Percentiles rank a stretch among this genome's conserved stretches.
phyloP scores from a whole-genome alignment of 2,329 filamentous ascomycete species.

The Scortechinia acanthostroma region DNA sequence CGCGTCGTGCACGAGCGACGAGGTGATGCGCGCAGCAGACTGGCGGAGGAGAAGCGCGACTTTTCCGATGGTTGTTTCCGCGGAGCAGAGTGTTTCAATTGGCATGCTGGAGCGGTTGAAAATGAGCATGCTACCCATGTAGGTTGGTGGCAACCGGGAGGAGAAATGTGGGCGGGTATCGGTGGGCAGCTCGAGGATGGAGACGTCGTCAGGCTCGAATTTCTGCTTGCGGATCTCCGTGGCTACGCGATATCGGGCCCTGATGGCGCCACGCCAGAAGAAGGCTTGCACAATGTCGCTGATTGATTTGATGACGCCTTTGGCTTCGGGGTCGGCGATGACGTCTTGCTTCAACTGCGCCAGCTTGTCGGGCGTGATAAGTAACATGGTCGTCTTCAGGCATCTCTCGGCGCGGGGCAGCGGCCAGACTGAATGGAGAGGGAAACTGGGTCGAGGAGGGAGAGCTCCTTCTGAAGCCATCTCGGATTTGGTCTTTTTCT shows the following conservation, averaged over 20 bases:
- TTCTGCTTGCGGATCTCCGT: constrained; percentile 9
- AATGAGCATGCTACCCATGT: no score
- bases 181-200: constrained; percentile 22
- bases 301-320: constrained; percentile 15
- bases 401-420: constrained; percentile 13
- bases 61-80: no score
- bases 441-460: constrained; percentile 12
- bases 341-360: constrained; percentile 18
- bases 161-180: constrained; percentile 19
- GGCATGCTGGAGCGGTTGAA: no score
- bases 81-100: no score
- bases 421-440: constrained; percentile 16
- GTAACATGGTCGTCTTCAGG: constrained; percentile 18
- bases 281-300: constrained; percentile 29
- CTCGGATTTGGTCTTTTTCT: no score
- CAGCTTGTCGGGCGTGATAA: constrained; percentile 17
- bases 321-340: constrained; percentile 10
- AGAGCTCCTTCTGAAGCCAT: constrained; percentile 7
- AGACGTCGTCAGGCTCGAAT: constrained; percentile 12
- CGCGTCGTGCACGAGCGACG: no score
- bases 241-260: constrained; percentile 21
- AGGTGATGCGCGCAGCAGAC: no score
- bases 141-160: no score
- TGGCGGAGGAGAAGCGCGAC: no score
- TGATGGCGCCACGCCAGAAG: constrained; percentile 24